Conservation (phyloP, 129 eudicot genomes). For the Arctium lappa region DNA sequence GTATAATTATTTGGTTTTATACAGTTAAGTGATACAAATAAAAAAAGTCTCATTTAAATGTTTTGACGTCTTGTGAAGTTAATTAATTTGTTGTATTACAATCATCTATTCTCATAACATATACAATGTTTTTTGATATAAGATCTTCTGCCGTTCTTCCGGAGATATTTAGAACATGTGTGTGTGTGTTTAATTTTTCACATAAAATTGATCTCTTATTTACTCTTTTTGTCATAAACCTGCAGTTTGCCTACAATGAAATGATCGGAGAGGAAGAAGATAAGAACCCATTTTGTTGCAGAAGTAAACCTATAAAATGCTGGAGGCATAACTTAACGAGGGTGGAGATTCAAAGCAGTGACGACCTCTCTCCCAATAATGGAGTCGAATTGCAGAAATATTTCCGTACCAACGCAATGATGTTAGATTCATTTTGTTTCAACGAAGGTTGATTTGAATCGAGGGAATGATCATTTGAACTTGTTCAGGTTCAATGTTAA, state of each 20-base stretch:
- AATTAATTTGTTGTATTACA: neutral
- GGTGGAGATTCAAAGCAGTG: slow-evolving; percentile 18
- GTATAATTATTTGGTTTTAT: neutral
- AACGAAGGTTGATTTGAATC: neutral
- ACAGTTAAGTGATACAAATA: too few relatives aligned
- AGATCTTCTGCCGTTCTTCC: neutral
- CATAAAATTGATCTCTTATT: neutral
- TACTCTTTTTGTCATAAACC: neutral
- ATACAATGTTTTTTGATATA: neutral
- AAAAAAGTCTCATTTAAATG: neutral
- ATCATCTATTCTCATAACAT: neutral
- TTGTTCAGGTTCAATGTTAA: neutral
- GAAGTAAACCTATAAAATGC: slow-evolving; percentile 20
- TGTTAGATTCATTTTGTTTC: neutral
- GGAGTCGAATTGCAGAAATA: slow-evolving; percentile 15
- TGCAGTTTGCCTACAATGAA: slow-evolving; percentile 21
- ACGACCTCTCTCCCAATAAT: neutral
- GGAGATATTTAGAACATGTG: neutral
- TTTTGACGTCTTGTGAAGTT: neutral
- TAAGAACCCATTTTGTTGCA: slow-evolving; percentile 19
- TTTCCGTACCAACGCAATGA: neutral
- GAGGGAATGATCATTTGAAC: slow-evolving; percentile 7
- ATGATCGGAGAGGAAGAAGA: slow-evolving; percentile 5
- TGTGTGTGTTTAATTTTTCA: neutral
- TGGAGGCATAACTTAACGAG: slow-evolving; percentile 29